A percentile compares a stretch with the other conserved stretches of the same genome.
Conservation (phyloP, 331 rosid species). For the Quercus tomentella region DNA sequence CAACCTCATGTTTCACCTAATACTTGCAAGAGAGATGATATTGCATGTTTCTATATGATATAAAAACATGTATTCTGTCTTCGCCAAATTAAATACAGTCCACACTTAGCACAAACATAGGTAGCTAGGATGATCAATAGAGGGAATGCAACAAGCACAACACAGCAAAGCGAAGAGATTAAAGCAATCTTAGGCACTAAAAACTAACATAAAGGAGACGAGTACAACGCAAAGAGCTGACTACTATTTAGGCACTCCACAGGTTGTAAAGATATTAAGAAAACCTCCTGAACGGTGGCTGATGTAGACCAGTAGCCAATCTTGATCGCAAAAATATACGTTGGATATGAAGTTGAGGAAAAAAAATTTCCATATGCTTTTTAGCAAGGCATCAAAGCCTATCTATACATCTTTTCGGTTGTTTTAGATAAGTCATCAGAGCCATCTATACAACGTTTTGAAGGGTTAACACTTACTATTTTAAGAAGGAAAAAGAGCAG, state of each 20-base stretch:
- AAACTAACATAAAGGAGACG: no score
- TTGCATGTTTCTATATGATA: no score
- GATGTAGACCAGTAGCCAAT: not conserved
- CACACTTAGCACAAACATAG: no score
- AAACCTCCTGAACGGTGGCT: not conserved
- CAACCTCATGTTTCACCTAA: no score
- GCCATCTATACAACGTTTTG: constrained; percentile 39
- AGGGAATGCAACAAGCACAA: no score
- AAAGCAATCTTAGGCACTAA: no score
- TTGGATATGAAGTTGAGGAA: not conserved
- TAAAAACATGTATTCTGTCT: no score
- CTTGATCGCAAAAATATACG: not conserved
- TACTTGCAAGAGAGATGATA: no score
- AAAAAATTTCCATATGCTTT: constrained; percentile 1
- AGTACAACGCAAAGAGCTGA: not conserved
- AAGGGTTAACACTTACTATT: constrained; percentile 4
- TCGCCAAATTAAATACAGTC: no score
- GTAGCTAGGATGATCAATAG: no score
- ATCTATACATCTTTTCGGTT: constrained; percentile 17
- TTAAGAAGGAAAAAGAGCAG: constrained; percentile 6
- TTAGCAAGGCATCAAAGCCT: constrained; percentile 34
- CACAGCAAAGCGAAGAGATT: no score
- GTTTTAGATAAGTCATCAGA: constrained; percentile 28
- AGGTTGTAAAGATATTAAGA: not conserved
- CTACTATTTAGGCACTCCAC: not conserved